A percentile compares a stretch with the other conserved stretches of the same genome.
phyloP scores from a whole-genome alignment of 1,284 basidiomycete species.

The Ganoderma resinaceum region DNA sequence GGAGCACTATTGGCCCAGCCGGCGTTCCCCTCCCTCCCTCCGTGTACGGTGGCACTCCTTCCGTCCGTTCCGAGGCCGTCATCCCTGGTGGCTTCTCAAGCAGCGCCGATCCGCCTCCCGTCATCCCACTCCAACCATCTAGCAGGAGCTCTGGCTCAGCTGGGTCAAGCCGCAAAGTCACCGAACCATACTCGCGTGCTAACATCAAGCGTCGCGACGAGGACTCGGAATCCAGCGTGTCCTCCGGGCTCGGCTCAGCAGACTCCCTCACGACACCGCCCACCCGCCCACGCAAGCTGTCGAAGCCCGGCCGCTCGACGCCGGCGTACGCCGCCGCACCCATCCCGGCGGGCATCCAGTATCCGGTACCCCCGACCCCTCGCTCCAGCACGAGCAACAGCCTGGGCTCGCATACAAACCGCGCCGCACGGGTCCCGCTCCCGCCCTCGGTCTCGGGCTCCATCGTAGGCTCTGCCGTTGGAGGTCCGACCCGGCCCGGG shows the following conservation, averaged over 20 bases:
- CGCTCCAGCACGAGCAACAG: constrained; percentile 28
- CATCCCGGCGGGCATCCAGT: constrained; percentile 28
- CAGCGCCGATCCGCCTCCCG: constrained; percentile 18
- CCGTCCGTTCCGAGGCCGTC: constrained; percentile 18
- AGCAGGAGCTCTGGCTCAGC: constrained; percentile 26
- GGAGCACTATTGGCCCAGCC: constrained; percentile 7
- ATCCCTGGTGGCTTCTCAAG: constrained; percentile 27
- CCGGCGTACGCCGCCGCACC: constrained; percentile 39
- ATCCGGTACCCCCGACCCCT: constrained; percentile 37
- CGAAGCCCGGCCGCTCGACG: constrained; percentile 24
- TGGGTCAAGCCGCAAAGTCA: constrained; percentile 25
- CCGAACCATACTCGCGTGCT: constrained; percentile 26
- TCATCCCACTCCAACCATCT: constrained; percentile 31
- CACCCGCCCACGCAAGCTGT: constrained; percentile 28
- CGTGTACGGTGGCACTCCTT: constrained; percentile 28
- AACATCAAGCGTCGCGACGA: constrained; percentile 28
- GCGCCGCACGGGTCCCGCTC: constrained; percentile 33
- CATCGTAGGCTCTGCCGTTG: constrained; percentile 15
- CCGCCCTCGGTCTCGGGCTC: constrained; percentile 29
- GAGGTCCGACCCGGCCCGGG: constrained; percentile 14
- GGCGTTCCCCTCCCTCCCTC: constrained; percentile 30
- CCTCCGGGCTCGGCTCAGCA: constrained; percentile 36
- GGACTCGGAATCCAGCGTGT: constrained; percentile 36
- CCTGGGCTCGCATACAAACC: constrained; percentile 22
- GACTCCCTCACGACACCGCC: constrained; percentile 42